Evolutionary conservation across 78 protist species (phyloP).

Genomic region (Pigoraptor vietnamica): DNA sequence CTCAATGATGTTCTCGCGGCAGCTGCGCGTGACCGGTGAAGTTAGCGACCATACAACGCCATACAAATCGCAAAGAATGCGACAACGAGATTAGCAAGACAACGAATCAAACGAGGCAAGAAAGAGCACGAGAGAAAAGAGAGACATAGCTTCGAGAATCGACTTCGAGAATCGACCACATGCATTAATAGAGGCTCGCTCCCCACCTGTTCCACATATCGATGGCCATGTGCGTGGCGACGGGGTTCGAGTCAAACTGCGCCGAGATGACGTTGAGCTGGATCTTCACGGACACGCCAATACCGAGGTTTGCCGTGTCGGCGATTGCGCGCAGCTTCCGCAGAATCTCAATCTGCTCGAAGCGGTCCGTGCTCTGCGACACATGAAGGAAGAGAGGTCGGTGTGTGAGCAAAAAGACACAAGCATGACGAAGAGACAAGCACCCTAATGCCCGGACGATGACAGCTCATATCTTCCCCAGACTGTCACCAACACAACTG

Average conservation of each 20-base stretch:
- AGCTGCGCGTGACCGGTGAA: neutral
- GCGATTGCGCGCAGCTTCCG: slow-evolving; percentile 1
- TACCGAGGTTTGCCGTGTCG: slow-evolving; percentile 33
- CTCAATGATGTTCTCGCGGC: neutral
- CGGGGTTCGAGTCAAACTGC: slow-evolving; percentile 48
- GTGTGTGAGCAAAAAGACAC: neutral
- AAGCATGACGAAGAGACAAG: neutral
- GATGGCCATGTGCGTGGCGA: slow-evolving; percentile 30
- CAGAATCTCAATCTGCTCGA: slow-evolving; percentile 36
- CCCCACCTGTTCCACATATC: slow-evolving; percentile 38
- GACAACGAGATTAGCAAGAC: too few species aligned
- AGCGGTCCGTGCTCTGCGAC: slow-evolving; percentile 33
- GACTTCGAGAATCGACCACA: too few species aligned
- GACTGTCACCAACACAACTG: too few species aligned
- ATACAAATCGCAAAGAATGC: neutral
- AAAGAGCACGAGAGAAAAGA: too few species aligned
- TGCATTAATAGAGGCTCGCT: too few species aligned
- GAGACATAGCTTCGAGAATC: too few species aligned
- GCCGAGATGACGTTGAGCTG: slow-evolving; percentile 43
- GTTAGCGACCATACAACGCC: neutral
- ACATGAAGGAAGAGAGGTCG: neutral
- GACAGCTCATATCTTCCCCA: too few species aligned
- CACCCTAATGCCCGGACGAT: too few species aligned
- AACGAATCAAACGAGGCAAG: too few species aligned
- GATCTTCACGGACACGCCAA: slow-evolving; percentile 22